Evolutionary conservation across 2,329 filamentous ascomycete species (phyloP).

Genomic region (Xylaria sp.): DNA sequence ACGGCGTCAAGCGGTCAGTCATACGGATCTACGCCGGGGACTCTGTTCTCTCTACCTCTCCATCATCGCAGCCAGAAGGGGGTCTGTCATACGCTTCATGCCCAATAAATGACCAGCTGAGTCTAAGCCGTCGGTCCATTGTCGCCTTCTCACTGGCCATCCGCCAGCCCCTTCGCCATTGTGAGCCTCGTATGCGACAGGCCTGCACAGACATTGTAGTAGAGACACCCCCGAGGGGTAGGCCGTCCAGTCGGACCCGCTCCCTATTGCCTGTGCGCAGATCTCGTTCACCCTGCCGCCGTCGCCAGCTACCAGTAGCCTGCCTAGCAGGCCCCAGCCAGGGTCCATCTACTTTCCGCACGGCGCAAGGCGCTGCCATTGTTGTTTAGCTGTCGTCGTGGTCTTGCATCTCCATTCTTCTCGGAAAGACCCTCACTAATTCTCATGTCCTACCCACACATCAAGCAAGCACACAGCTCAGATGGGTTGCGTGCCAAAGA

Average conservation of each 20-base stretch:
- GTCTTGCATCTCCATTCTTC: slow-evolving; percentile 18
- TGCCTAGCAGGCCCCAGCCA: slow-evolving; percentile 31
- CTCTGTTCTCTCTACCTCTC: neutral
- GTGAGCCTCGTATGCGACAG: slow-evolving; percentile 9
- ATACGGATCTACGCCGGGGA: neutral
- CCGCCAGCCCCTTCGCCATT: slow-evolving; percentile 18
- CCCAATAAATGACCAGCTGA: slow-evolving; percentile 19
- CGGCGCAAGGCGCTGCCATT: slow-evolving; percentile 30
- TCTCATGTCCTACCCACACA: slow-evolving; percentile 27
- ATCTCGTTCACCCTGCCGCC: slow-evolving; percentile 34
- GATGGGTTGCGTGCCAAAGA: slow-evolving; percentile 25
- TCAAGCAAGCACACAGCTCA: slow-evolving; percentile 16
- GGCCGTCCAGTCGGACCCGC: slow-evolving; percentile 24
- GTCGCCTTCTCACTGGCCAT: slow-evolving; percentile 7
- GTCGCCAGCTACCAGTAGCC: slow-evolving; percentile 24
- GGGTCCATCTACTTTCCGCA: slow-evolving; percentile 24
- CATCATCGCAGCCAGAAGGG: slow-evolving; percentile 17
- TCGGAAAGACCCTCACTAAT: slow-evolving; percentile 21
- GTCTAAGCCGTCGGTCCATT: slow-evolving; percentile 20
- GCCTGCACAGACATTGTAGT: slow-evolving; percentile 6
- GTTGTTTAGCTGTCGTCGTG: slow-evolving; percentile 24
- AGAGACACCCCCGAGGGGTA: slow-evolving; percentile 25
- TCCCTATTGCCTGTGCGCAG: slow-evolving; percentile 33
- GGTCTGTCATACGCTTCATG: slow-evolving; percentile 24
- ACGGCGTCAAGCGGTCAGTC: neutral